Conservation (phyloP, 2,329 filamentous ascomycete species). For the Sporothrix inflata region DNA sequence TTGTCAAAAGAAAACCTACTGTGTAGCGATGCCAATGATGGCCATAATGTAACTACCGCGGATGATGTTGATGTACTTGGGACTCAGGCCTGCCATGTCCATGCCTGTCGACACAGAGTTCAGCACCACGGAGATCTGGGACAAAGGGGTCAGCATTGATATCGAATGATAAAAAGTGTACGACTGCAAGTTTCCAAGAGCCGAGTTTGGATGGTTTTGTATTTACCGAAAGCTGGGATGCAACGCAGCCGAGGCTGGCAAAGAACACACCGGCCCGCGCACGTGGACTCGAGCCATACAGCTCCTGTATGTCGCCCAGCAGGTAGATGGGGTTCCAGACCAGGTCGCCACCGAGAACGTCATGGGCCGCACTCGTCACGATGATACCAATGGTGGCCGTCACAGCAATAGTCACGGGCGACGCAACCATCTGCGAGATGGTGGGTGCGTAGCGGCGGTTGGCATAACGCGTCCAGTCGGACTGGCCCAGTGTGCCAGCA, state of each 20-base stretch:
- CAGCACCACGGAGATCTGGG: conserved; percentile 36
- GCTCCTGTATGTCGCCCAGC: conserved; percentile 37
- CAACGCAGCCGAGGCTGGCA: conserved; percentile 43
- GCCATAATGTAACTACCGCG: conserved; percentile 45
- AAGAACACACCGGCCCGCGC: conserved; percentile 52
- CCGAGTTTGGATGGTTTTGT: no score
- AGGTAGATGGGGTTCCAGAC: conserved; percentile 50
- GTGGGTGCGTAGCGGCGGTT: conserved; percentile 44
- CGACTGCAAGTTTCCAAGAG: not conserved
- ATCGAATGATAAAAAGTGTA: not conserved
- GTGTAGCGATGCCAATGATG: conserved; percentile 28
- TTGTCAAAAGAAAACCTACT: not conserved
- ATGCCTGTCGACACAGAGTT: conserved; percentile 57
- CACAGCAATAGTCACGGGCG: conserved; percentile 36
- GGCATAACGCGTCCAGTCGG: conserved; percentile 50
- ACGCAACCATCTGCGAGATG: conserved; percentile 41
- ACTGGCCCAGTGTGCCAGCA: conserved; percentile 50
- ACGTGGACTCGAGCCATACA: conserved; percentile 35
- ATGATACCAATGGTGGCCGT: conserved; percentile 45
- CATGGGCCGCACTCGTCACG: conserved; percentile 37
- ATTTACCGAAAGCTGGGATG: conserved; percentile 38
- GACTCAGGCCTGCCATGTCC: conserved; percentile 57
- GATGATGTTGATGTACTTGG: conserved; percentile 58
- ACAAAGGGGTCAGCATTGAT: not conserved
- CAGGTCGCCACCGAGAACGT: conserved; percentile 42